These are phyloP conservation scores for Symmetrospora coprosmae DNA, from an alignment of 768 basidiomycete genomes.

Conservation along the genomic window DNA sequence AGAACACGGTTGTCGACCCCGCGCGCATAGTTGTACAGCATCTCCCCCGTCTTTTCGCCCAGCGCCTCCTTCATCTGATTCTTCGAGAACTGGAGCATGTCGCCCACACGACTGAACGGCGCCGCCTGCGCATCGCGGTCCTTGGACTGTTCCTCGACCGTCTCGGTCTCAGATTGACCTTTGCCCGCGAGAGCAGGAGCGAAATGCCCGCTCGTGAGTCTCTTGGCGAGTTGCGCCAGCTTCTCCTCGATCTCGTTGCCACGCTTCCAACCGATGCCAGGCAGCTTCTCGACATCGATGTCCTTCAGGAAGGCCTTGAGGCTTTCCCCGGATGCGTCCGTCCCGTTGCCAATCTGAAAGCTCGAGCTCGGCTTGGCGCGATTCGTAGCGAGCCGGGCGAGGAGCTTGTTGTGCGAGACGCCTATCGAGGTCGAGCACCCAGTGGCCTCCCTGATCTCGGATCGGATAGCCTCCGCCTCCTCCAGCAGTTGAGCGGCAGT, in stretches of 20 bases:
- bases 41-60: slow-evolving; percentile 70
- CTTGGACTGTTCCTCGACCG: not conserved
- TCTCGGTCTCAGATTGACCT: not conserved
- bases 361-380: slow-evolving; percentile 81
- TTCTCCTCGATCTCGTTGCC: slow-evolving; percentile 52
- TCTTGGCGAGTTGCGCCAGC: not conserved
- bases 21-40: slow-evolving; percentile 63
- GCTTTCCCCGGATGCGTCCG: slow-evolving; percentile 23
- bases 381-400: slow-evolving; percentile 81
- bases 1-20: slow-evolving; percentile 69
- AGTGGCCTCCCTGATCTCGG: slow-evolving; percentile 60
- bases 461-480: slow-evolving; percentile 66
- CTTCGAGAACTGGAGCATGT: slow-evolving; percentile 28
- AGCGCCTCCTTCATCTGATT: slow-evolving; percentile 53
- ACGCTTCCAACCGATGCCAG: slow-evolving; percentile 67
- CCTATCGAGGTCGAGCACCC: slow-evolving; percentile 67
- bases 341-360: slow-evolving; percentile 50
- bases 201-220: slow-evolving; percentile 1
- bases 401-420: slow-evolving; percentile 75
- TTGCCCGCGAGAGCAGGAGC: slow-evolving; percentile 38
- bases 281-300: slow-evolving; percentile 63
- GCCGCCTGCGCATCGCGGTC: too few relatives aligned
- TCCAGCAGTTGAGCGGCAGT: slow-evolving; percentile 37
- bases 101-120: too few relatives aligned
- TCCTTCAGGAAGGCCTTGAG: slow-evolving; percentile 47